Conservation (phyloP, 2,329 filamentous ascomycete genomes). For the Bipolaris cookei region DNA sequence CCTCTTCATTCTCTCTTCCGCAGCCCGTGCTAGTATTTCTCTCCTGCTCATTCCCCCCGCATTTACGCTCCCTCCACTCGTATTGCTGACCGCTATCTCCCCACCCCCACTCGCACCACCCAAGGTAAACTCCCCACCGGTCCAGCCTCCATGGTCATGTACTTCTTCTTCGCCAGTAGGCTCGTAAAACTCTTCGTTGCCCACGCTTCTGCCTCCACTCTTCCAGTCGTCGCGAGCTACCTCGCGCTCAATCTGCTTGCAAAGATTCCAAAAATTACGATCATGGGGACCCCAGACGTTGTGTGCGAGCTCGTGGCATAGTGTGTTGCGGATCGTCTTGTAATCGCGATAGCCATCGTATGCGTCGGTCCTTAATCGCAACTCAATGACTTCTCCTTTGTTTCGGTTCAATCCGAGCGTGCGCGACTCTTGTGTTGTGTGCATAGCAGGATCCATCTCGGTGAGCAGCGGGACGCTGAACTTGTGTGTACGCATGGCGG, state of each 20-base stretch:
- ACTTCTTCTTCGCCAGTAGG: constrained; percentile 37
- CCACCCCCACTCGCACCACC: too few species aligned
- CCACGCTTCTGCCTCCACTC: constrained; percentile 62
- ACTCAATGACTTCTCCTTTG: constrained; percentile 84
- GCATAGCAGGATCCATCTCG: constrained; percentile 89
- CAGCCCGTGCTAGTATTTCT: constrained; percentile 76
- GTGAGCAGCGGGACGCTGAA: constrained; percentile 87
- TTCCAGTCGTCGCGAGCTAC: constrained; percentile 82
- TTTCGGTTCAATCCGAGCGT: constrained; percentile 90
- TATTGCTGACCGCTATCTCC: constrained; percentile 32
- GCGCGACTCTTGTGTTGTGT: constrained; percentile 82
- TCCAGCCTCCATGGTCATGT: constrained; percentile 53
- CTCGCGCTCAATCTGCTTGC: constrained; percentile 84
- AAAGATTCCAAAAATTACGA: constrained; percentile 86
- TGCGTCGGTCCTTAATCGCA: constrained; percentile 88
- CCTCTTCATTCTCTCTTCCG: constrained; percentile 68
- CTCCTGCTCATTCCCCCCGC: constrained; percentile 67
- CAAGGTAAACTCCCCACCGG: constrained; percentile 50
- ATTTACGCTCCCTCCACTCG: constrained; percentile 34
- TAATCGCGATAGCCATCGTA: constrained; percentile 95
- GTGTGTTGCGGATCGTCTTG: constrained; percentile 84
- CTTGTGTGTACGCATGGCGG: constrained; percentile 81
- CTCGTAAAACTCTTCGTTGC: constrained; percentile 44
- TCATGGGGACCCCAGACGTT: constrained; percentile 89
- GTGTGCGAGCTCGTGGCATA: constrained; percentile 95